phyloP scores from a whole-genome alignment of 495 filamentous ascomycete genomes.

The Hamigera avellanea region DNA sequence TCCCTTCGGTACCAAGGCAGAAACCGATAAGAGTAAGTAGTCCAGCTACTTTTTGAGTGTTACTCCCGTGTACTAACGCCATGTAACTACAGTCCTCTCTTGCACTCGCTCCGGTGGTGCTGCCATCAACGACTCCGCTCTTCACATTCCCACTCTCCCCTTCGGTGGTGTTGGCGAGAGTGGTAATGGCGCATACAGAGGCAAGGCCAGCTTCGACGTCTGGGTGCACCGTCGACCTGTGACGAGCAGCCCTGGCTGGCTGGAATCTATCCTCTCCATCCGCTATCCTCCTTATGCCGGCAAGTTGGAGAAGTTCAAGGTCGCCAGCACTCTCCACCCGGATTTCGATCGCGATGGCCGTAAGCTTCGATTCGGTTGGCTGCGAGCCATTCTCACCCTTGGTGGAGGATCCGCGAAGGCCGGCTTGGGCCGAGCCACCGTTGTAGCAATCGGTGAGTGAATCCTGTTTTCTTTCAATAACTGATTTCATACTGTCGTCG shows the following conservation, averaged over 20 bases:
- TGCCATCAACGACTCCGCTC: slow-evolving; percentile 69
- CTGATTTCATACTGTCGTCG: not conserved
- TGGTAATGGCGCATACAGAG: slow-evolving; percentile 75
- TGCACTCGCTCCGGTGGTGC: slow-evolving; percentile 66
- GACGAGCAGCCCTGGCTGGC: slow-evolving; percentile 67
- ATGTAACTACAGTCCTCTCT: slow-evolving; percentile 35
- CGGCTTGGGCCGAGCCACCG: slow-evolving; percentile 27
- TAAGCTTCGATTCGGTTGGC: slow-evolving; percentile 36
- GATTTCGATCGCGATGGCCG: slow-evolving; percentile 75
- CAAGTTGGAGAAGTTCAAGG: slow-evolving; percentile 47
- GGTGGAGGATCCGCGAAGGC: slow-evolving; percentile 31
- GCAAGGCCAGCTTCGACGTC: slow-evolving; percentile 69
- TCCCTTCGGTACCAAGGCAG: slow-evolving; percentile 67
- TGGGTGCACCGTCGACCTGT: slow-evolving; percentile 73
- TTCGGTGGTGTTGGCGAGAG: slow-evolving; percentile 89
- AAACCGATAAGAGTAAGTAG: slow-evolving; percentile 51
- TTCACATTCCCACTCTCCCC: slow-evolving; percentile 70
- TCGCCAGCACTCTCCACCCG: slow-evolving; percentile 47
- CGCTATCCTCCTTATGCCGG: slow-evolving; percentile 72
- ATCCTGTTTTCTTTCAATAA: not conserved
- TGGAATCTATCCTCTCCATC: slow-evolving; percentile 60
- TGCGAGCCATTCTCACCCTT: slow-evolving; percentile 33
- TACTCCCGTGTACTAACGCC: too few species aligned
- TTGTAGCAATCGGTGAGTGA: slow-evolving; percentile 37
- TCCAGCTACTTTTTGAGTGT: too few species aligned